These are phyloP conservation scores for Penicillium sumatraense DNA, from an alignment of 2,329 filamentous ascomycete genomes.

Conservation along the genomic window DNA sequence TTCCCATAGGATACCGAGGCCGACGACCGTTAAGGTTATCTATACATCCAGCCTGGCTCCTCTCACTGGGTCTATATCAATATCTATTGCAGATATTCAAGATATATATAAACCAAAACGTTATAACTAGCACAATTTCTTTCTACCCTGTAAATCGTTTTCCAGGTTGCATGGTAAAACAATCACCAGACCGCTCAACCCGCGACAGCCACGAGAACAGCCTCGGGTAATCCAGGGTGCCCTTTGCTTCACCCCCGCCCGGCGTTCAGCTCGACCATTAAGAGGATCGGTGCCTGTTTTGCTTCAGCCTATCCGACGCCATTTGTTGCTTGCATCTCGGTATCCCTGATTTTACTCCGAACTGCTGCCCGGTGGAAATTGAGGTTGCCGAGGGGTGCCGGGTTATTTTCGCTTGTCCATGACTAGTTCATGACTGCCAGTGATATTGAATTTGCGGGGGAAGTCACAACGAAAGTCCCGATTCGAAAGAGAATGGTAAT, in stretches of 20 bases:
- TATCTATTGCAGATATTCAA: neutral
- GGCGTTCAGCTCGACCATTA: constrained; percentile 3
- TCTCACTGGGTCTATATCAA: neutral
- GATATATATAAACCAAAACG: neutral
- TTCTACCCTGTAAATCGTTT: neutral
- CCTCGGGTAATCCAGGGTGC: constrained; percentile 36
- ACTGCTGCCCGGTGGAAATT: constrained; percentile 15
- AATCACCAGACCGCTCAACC: neutral
- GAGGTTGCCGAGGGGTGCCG: constrained; percentile 21
- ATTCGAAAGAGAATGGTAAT: too few species aligned
- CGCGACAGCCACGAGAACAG: constrained; percentile 28
- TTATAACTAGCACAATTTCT: neutral
- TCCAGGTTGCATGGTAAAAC: neutral
- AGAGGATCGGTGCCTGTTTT: constrained; percentile 1
- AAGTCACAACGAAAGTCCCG: neutral
- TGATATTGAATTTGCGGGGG: constrained; percentile 11
- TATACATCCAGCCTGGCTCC: neutral
- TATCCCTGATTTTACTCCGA: constrained; percentile 18
- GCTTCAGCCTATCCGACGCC: constrained; percentile 6
- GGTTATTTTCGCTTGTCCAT: constrained; percentile 25
- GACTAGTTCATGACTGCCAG: constrained; percentile 6
- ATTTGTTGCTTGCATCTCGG: constrained; percentile 16
- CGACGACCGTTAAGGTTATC: constrained; percentile 14
- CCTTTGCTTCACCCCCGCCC: constrained; percentile 8
- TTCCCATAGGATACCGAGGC: constrained; percentile 13